These are phyloP conservation scores for Beauveria rudraprayagi DNA, from an alignment of 2,329 filamentous ascomycete genomes.

Conservation along the genomic window DNA sequence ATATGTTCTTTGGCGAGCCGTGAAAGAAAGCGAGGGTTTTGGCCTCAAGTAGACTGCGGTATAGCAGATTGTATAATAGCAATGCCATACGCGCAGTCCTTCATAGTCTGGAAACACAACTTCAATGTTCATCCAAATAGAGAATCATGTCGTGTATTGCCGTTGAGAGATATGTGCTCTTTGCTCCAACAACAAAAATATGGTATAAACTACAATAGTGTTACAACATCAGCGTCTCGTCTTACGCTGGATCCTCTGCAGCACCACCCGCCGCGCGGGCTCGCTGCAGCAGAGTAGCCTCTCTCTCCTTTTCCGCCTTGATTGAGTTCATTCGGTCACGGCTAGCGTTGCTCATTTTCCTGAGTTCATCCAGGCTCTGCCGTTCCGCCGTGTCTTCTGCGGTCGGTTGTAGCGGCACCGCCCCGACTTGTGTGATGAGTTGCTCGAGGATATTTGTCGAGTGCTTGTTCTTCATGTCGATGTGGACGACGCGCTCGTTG, in stretches of 20 bases:
- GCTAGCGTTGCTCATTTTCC: constrained; percentile 44
- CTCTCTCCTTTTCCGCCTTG: constrained; percentile 50
- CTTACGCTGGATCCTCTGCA: constrained; percentile 22
- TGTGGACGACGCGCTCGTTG: constrained; percentile 42
- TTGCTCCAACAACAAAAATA: constrained; percentile 1
- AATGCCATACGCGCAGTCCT: not conserved
- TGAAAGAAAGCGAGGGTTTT: constrained; percentile 88
- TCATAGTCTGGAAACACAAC: not conserved
- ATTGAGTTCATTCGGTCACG: constrained; percentile 43
- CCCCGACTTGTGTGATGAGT: constrained; percentile 56
- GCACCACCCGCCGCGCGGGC: constrained; percentile 32
- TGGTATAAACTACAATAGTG: constrained; percentile 9
- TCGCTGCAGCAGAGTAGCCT: constrained; percentile 44
- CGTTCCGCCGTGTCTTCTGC: constrained; percentile 52
- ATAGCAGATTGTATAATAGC: not conserved
- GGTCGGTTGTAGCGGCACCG: constrained; percentile 47
- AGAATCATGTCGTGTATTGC: not conserved
- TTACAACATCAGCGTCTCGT: constrained; percentile 15
- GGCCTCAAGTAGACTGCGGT: constrained; percentile 62
- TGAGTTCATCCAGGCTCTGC: constrained; percentile 46
- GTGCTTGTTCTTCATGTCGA: constrained; percentile 56
- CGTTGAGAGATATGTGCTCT: not conserved
- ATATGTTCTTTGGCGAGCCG: constrained; percentile 70
- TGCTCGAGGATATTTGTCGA: constrained; percentile 55
- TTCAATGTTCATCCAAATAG: not conserved